Conservation (phyloP, 495 filamentous ascomycete species). For the Penicillium coprophilum region DNA sequence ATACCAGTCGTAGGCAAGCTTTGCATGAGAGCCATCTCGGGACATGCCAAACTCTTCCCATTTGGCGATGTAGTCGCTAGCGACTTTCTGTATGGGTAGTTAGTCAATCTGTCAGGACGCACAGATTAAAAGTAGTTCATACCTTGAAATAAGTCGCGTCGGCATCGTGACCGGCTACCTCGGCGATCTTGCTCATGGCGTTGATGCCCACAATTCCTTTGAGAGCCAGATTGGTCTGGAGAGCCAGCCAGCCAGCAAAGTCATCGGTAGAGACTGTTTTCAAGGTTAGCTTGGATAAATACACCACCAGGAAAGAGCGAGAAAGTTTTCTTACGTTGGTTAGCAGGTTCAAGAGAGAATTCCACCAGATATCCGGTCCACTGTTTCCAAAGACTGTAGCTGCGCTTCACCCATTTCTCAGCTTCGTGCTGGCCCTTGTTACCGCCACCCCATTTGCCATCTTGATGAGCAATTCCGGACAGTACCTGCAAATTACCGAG, state of each 20-base stretch:
- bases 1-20: conserved; percentile 91
- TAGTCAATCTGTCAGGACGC: neutral
- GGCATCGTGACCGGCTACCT: conserved; percentile 60
- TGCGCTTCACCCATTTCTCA: conserved; percentile 57
- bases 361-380: conserved; percentile 91
- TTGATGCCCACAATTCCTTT: conserved; percentile 95
- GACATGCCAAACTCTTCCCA: conserved; percentile 83
- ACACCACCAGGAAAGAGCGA: neutral
- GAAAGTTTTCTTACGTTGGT: conserved; percentile 59
- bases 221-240: conserved; percentile 90
- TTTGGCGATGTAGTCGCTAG: conserved; percentile 72
- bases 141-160: conserved; percentile 69
- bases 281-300: neutral
- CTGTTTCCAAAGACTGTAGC: conserved; percentile 83
- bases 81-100: conserved; percentile 52
- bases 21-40: conserved; percentile 78
- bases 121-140: conserved; percentile 1
- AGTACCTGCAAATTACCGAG: conserved; percentile 42
- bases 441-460: conserved; percentile 54
- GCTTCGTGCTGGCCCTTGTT: conserved; percentile 49
- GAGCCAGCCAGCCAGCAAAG: conserved; percentile 89
- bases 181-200: conserved; percentile 85
- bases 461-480: conserved; percentile 48
- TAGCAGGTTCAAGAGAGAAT: conserved; percentile 79
- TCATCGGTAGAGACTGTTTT: conserved; percentile 77